These are phyloP conservation scores for Aureobasidium musti DNA, from an alignment of 2,329 filamentous ascomycete species.

Conservation along the genomic window DNA sequence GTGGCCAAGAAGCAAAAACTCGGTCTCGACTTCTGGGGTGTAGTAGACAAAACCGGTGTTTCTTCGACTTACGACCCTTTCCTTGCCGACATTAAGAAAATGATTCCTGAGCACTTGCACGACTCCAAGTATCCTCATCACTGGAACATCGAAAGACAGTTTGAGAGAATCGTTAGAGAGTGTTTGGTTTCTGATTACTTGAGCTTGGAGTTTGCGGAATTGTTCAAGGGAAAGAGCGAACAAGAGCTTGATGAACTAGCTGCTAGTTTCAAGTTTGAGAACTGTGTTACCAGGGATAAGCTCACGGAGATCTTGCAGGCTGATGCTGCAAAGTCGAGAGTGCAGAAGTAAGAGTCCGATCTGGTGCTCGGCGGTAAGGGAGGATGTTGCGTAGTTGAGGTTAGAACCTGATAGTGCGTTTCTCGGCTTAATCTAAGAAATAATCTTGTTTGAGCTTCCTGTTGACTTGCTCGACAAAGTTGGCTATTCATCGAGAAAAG, in stretches of 20 bases:
- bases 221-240: conserved; percentile 56
- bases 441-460: too few relatives aligned
- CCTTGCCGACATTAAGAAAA: conserved; percentile 30
- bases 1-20: conserved; percentile 58
- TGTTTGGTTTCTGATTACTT: conserved; percentile 37
- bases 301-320: conserved; percentile 55
- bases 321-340: conserved; percentile 43
- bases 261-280: conserved; percentile 56
- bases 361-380: too few relatives aligned
- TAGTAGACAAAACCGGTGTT: conserved; percentile 31
- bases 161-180: conserved; percentile 31
- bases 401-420: too few relatives aligned
- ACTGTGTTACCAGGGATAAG: conserved; percentile 55
- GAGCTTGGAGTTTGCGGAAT: conserved; percentile 56
- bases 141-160: conserved; percentile 31
- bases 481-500: too few relatives aligned
- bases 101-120: conserved; percentile 49
- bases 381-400: too few relatives aligned
- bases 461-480: too few relatives aligned
- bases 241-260: conserved; percentile 59
- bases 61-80: conserved; percentile 29
- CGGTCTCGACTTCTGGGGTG: conserved; percentile 58
- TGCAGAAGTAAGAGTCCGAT: background rate
- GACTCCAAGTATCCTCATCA: conserved; percentile 31
- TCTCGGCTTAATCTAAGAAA: too few relatives aligned